These are phyloP conservation scores for Jamesozyma lodderae DNA, from an alignment of 805 yeast species.

Conservation along the genomic window DNA sequence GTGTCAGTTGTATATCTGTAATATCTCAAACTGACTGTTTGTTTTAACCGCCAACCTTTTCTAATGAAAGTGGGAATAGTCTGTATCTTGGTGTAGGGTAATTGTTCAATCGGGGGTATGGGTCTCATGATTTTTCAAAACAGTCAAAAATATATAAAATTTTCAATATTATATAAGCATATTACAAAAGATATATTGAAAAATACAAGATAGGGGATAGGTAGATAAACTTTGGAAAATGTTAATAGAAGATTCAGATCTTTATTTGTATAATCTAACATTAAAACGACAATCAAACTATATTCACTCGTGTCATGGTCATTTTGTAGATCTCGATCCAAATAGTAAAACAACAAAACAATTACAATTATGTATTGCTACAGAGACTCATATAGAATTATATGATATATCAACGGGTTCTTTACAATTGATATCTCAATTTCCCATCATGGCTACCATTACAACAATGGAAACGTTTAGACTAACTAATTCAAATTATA, in stretches of 20 bases:
- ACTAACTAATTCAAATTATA: slow-evolving; percentile 44
- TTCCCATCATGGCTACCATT: slow-evolving; percentile 50
- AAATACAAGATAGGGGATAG: background rate
- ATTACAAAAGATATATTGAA: too few relatives aligned
- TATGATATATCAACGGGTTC: slow-evolving; percentile 47
- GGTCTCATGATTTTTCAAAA: too few relatives aligned
- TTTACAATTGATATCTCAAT: slow-evolving; percentile 35
- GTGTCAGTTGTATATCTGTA: too few relatives aligned
- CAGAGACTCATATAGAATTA: slow-evolving; percentile 24
- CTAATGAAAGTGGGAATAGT: too few relatives aligned
- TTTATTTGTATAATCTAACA: slow-evolving; percentile 54
- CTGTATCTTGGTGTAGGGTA: too few relatives aligned
- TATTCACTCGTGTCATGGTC: slow-evolving; percentile 53
- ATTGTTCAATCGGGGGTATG: too few relatives aligned
- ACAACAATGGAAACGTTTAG: slow-evolving; percentile 45
- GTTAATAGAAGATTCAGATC: slow-evolving; percentile 15
- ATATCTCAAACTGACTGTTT: too few relatives aligned
- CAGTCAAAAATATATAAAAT: too few relatives aligned
- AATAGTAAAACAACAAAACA: slow-evolving; percentile 2
- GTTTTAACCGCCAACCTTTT: too few relatives aligned
- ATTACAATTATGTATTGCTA: slow-evolving; percentile 27
- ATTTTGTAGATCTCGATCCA: slow-evolving; percentile 41
- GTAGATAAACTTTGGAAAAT: slow-evolving; percentile 3
- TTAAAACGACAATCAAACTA: slow-evolving; percentile 52
- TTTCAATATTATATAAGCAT: too few relatives aligned